phyloP scores from a whole-genome alignment of 495 filamentous ascomycete species.

The Oleoguttula mirabilis region DNA sequence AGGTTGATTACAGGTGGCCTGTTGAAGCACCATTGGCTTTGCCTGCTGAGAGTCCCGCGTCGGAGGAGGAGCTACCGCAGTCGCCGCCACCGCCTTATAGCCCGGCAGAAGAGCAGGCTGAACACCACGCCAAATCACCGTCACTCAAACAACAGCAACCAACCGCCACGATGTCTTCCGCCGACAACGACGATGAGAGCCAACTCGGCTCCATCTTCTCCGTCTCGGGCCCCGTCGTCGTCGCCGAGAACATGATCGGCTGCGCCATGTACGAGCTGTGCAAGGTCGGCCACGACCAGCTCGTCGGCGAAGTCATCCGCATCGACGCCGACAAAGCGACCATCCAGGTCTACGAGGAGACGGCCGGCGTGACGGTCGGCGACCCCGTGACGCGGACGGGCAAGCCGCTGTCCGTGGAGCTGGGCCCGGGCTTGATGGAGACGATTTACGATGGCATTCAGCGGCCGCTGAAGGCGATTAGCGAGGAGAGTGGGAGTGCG shows the following conservation, averaged over 20 bases:
- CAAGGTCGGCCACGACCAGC: constrained; percentile 73
- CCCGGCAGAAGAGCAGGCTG: background rate
- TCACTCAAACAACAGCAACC: too few species aligned
- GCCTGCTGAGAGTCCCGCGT: too few species aligned
- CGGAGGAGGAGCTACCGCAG: too few species aligned
- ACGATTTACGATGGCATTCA: constrained; percentile 99
- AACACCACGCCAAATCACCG: background rate
- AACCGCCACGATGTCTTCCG: constrained; percentile 12
- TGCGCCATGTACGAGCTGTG: constrained; percentile 99
- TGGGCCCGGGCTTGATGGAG: constrained; percentile 93
- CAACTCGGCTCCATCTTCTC: constrained; percentile 60
- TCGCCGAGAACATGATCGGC: constrained; percentile 96
- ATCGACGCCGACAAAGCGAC: constrained; percentile 91
- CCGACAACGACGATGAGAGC: constrained; percentile 12
- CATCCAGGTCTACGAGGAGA: constrained; percentile 98
- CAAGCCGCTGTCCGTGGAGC: constrained; percentile 92
- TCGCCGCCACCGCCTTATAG: background rate
- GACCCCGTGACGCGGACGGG: constrained; percentile 83
- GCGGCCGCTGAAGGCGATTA: constrained; percentile 77
- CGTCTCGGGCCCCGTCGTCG: constrained; percentile 80
- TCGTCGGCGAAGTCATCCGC: constrained; percentile 96
- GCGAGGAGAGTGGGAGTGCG: constrained; percentile 40
- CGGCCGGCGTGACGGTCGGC: constrained; percentile 94
- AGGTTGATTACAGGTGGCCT: too few species aligned
- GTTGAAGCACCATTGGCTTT: too few species aligned